Conservation (phyloP, 768 basidiomycete genomes). For the Gymnopilus dilepis region DNA sequence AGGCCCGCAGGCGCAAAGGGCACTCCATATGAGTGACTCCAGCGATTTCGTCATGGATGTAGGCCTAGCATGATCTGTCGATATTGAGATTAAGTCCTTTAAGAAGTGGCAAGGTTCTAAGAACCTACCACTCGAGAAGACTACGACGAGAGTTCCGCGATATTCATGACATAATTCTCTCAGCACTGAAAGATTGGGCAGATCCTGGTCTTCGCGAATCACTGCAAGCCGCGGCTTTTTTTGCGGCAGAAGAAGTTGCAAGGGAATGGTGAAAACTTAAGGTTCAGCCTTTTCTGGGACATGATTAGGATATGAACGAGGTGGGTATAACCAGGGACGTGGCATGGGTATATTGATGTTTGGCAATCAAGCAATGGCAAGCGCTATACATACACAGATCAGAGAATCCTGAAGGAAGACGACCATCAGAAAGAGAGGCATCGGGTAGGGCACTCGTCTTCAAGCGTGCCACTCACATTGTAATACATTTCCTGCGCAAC, state of each 20-base stretch:
- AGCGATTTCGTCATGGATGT: neutral
- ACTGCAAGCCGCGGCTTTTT: conserved; percentile 36
- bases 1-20: neutral
- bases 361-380: conserved; percentile 46
- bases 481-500: conserved; percentile 80
- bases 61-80: neutral
- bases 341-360: conserved; percentile 19
- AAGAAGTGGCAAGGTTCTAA: neutral
- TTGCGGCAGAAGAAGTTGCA: conserved; percentile 34
- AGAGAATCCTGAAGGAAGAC: conserved; percentile 60
- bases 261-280: conserved; percentile 3
- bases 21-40: neutral
- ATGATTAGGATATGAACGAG: conserved; percentile 4
- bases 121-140: neutral
- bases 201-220: conserved; percentile 42
- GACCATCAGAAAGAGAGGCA: conserved; percentile 19
- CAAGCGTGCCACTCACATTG: conserved; percentile 58
- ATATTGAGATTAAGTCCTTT: neutral
- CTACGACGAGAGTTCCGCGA: neutral
- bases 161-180: conserved; percentile 6
- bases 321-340: conserved; percentile 23
- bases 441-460: conserved; percentile 13
- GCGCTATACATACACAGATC: conserved; percentile 56
- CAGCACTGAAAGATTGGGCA: conserved; percentile 15
- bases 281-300: conserved; percentile 22